Base-by-base conservation (phyloP, 306 rosid species). In the Arachis hypogaea region DNA sequence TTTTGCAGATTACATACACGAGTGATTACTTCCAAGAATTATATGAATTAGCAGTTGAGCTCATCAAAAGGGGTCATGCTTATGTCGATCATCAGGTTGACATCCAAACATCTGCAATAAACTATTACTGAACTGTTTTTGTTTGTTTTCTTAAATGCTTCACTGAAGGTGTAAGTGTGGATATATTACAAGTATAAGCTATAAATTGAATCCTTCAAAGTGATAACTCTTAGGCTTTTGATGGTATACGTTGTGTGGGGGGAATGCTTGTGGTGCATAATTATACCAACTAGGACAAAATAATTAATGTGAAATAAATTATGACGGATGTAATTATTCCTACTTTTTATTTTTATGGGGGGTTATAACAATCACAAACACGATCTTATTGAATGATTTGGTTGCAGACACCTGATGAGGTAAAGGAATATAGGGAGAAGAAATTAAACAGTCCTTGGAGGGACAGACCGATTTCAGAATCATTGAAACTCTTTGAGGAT, bases 361-460 rank as follows among this genome's bases (percentile, higher is more conserved):
- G 30, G 61, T 63, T 54, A 42, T 28, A 29, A 18, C 60, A 44
- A 64, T n/a, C 58, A 14, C 38, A 62, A 71, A 22, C 16, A 11
- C 43, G 43, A 51, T 63, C 71, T 52, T 41, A 11, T 74, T 49
- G 59, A 40, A 66, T 79, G 66, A 66, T 57, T 66, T 86, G 72
- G 47, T 82, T 83, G 74, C 68, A 95, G 99, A 92, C 96, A 52
- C 87, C 96, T 36, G 98, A 92, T 2, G 99, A 92, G 68, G 86
- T 95, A 77, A 92, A 90, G 87, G 98, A 90, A 83, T 85, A 80
- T 61, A 84, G 99, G 78, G 99, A 95, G 86, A 88, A 94, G 82
- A 95, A 92, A 75, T 73, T 84, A 88, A 90, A 95, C 83, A 95
- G 99, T 83, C 99, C 98, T 33, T 95, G 99, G 99, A 88, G 99